Evolutionary conservation across 1,139 yeast species (phyloP), one percentile per base, ranked within the genome.

Genomic region (Pichia sp.): DNA sequence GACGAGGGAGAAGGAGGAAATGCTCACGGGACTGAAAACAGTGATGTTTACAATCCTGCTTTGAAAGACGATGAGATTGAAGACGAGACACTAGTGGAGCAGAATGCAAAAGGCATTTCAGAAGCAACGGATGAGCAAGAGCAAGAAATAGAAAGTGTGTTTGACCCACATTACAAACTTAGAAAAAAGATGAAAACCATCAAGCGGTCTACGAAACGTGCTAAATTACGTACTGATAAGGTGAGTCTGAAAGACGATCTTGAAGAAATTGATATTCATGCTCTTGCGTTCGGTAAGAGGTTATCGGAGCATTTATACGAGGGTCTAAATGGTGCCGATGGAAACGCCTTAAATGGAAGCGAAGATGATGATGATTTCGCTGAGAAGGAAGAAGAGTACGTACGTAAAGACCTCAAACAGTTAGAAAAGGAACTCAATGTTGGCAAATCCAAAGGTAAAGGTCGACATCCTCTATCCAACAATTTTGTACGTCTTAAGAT

Each of bases 131-230:
- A 52, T 8, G 16, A 45, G 7, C n/a, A 46, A 29, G 49, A 47
- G 10, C 45, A 49, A 16, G 49, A 49, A 47, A 34, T 60, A 15
- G 47, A 63, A 61, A 56, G 72, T 68, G 63, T 72, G 72, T 56
- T 73, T 36, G 58, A 59, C 45, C 55, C 55, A 30, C 52, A 50
- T 53, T 44, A 26, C 34, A 58, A 50, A 30, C 55, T 51, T 19
- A 54, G 58, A 49, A 61, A 53, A 16, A 60, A 58, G 52, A 69
- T 50, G n/a, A 63, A 67, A 54, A 72, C 84, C 0, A 85, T 80
- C 51, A 85, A 85, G 70, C 72, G 92, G 64, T 79, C 83, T 3
- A 84, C 90, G 0, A 73, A 85, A 60, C 74, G 85, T 55, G 82
- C 80, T 66, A 80, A 78, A 56, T 76, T 84, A 61, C 65, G 44